Base-by-base conservation (phyloP, 2,329 filamentous ascomycete species). In the Fusarium buxicola region DNA sequence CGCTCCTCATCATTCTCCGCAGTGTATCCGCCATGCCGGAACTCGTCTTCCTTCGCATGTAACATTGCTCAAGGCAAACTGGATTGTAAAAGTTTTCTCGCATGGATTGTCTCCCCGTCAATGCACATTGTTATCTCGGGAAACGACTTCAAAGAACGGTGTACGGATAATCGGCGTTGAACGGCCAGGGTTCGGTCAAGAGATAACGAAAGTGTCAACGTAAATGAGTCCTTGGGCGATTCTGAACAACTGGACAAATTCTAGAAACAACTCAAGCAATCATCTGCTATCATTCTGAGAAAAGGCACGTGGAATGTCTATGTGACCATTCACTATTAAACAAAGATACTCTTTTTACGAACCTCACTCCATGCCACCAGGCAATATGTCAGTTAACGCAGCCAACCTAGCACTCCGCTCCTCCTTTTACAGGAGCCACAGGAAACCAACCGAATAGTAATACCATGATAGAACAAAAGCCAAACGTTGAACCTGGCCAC, bases 321-420 rank as follows among this genome's bases (percentile, higher is more conserved):
- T 38, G 43, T 24, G 44, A 39, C 31, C 50, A 50, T 54, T 65
- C 57, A 65, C 57, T 66, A 35, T 48, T 56, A 39, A 54, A 51
- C 39, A 48, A 21, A 46, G 43, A 51, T 51, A 48, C 49, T 69
- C 55, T 63, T 69, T 69, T 69, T 63, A 61, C 55, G 48, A 64
- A 60, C 63, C 57, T 66, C 58, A 69, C 67, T 60, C 67, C 67
- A 44, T 58, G 49, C 55, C 48, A 28, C 38, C 51, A 50, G 52
- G 43, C 49, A 60, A 28, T 21, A 51, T 62, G 47, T 54, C 50
- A 61, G 48, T 40, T 40, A 59, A 52, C 40, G 45, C 39, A 49
- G 32, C 47, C 56, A 58, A 38, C 31, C 39, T 43, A 34, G 27
- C 52, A 58, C 55, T 58, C 56, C 49, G 30, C 60, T 58, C 63